Percentiles rank a stretch among this genome's conserved stretches.
Conservation (phyloP, 2,329 filamentous ascomycete genomes). For the Ophiostoma perfectum region DNA sequence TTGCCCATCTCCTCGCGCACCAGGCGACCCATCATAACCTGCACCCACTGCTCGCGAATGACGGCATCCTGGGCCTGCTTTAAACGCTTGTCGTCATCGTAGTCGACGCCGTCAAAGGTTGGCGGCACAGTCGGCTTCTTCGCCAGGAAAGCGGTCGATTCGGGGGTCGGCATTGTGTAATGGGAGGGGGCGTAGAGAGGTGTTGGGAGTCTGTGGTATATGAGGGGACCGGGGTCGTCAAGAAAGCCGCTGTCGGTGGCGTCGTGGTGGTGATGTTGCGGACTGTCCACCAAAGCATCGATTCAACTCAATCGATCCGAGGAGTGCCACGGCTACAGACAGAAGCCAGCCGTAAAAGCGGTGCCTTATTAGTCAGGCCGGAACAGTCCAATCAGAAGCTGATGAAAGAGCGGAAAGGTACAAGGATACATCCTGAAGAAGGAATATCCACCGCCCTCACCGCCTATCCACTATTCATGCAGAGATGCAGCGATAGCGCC, state of each 20-base stretch:
- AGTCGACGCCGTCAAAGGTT: slow-evolving; percentile 82
- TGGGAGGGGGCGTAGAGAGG: neutral
- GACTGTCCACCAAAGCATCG: neutral
- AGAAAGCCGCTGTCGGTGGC: no score
- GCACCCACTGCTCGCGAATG: slow-evolving; percentile 82
- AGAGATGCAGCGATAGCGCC: neutral
- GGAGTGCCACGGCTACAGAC: neutral
- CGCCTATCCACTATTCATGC: slow-evolving; percentile 26
- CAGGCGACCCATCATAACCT: slow-evolving; percentile 80
- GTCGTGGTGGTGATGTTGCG: no score
- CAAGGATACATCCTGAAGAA: slow-evolving; percentile 5
- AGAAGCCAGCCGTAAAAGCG: slow-evolving; percentile 2
- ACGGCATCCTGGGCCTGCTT: slow-evolving; percentile 80
- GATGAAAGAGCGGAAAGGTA: slow-evolving; percentile 5
- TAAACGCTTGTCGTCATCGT: slow-evolving; percentile 72
- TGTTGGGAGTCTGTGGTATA: no score
- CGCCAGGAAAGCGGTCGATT: slow-evolving; percentile 74
- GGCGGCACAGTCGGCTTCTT: slow-evolving; percentile 78
- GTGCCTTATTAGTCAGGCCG: neutral
- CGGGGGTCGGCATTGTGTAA: slow-evolving; percentile 68
- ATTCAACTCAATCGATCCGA: slow-evolving; percentile 5
- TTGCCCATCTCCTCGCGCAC: slow-evolving; percentile 79
- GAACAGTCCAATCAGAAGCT: neutral
- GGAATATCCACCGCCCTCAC: slow-evolving; percentile 25
- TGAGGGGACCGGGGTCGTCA: neutral